Conservation (phyloP, 441 rosid species). For the Lepidium campestre region DNA sequence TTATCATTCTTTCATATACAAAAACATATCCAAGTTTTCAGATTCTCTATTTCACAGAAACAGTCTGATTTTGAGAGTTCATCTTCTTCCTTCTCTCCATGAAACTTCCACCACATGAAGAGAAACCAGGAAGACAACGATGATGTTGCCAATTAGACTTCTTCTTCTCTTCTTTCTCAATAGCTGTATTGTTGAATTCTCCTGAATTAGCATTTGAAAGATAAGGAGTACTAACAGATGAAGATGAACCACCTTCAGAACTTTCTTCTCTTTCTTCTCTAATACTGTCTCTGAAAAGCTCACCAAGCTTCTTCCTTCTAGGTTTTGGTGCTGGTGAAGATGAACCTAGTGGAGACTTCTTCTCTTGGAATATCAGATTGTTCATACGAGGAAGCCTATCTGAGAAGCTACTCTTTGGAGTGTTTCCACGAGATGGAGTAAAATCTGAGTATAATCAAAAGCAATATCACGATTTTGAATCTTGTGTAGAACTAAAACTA, state of each 20-base stretch:
- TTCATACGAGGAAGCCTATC: constrained; percentile 37
- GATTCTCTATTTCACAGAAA: constrained; percentile 35
- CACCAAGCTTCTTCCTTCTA: constrained; percentile 72
- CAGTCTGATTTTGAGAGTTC: constrained; percentile 37
- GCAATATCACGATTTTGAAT: background rate
- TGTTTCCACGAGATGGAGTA: constrained; percentile 71
- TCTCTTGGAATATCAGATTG: constrained; percentile 28
- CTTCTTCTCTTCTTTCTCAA: constrained; percentile 38
- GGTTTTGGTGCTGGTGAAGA: constrained; percentile 40
- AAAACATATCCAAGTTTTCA: background rate
- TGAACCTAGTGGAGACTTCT: constrained; percentile 28
- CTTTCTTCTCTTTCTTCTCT: constrained; percentile 31
- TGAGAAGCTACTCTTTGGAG: constrained; percentile 48
- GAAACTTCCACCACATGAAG: constrained; percentile 48
- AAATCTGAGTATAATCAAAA: constrained; percentile 49
- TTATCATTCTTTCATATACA: constrained; percentile 30
- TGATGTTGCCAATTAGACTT: constrained; percentile 38
- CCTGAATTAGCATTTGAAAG: constrained; percentile 44
- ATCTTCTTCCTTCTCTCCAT: constrained; percentile 64
- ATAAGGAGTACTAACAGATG: constrained; percentile 38
- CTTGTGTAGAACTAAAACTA: background rate
- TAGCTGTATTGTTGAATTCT: constrained; percentile 33
- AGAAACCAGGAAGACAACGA: constrained; percentile 65
- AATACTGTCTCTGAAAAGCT: constrained; percentile 64
- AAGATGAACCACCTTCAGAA: constrained; percentile 13